phyloP scores from a whole-genome alignment of 805 yeast genomes.

The Naumovozyma dairenensis region DNA sequence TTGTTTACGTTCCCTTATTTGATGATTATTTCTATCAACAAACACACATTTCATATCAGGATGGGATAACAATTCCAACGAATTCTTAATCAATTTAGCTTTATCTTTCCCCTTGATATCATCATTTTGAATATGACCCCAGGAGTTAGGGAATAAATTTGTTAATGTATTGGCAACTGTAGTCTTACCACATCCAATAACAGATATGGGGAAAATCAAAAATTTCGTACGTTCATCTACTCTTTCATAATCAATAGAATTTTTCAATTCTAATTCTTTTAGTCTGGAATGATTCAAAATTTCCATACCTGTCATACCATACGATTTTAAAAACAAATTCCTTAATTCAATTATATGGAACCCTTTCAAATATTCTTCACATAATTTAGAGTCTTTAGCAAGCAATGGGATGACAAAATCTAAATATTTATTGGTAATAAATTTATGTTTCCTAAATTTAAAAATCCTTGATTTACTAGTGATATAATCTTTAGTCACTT shows the following conservation, averaged over 20 bases:
- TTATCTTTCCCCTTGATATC: constrained; percentile 44
- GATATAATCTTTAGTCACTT: constrained; percentile 59
- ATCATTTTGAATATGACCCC: constrained; percentile 81
- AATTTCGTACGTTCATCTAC: constrained; percentile 38
- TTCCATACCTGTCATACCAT: constrained; percentile 51
- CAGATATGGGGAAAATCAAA: constrained; percentile 73
- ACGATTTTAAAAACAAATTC: constrained; percentile 45
- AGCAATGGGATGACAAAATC: constrained; percentile 54
- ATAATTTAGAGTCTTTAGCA: constrained; percentile 36
- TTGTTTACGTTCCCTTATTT: constrained; percentile 55
- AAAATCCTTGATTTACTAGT: constrained; percentile 26
- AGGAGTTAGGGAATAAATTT: constrained; percentile 41
- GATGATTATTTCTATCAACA: constrained; percentile 79
- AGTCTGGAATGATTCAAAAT: constrained; percentile 39
- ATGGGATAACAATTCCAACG: constrained; percentile 33
- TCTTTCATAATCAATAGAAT: constrained; percentile 28
- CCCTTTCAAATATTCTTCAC: constrained; percentile 40
- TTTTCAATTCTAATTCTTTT: constrained; percentile 31
- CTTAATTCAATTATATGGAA: constrained; percentile 71
- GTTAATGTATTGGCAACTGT: constrained; percentile 58
- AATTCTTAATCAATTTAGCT: constrained; percentile 38
- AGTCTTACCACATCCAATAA: constrained; percentile 93
- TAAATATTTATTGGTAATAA: constrained; percentile 57
- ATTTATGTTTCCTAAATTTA: constrained; percentile 42
- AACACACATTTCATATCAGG: constrained; percentile 41